Evolutionary conservation across 1,284 basidiomycete species (phyloP), one percentile per base, ranked within the genome.

Genomic region (Tilletia caries): DNA sequence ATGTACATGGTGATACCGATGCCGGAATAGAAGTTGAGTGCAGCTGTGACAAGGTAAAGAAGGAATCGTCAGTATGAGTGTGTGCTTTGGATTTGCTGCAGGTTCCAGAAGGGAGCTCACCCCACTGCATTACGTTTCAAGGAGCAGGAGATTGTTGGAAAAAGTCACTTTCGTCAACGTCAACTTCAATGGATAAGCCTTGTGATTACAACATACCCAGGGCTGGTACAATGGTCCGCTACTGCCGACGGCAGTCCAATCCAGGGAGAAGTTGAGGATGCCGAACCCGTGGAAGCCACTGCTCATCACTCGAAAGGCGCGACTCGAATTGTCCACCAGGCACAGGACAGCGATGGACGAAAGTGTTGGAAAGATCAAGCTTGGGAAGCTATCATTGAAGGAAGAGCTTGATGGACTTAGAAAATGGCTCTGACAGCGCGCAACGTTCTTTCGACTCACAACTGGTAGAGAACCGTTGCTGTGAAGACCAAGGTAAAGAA

Each of bases 211-310:
- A 43, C 68, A 25, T 37, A 68, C 68, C 79, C 84, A 86, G 1
- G 86, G 86, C 48, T 85, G 86, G 75, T 84, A 87, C 41, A 87
- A 78, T 10, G 86, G 86, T 0, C 85, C 86, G 32, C 79, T 80
- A 43, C 75, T 78, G 1, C 85, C 85, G 2, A 86, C 81, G 29
- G 84, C 84, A 46, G 84, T 84, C 86, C 86, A 87, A 72, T 87
- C 86, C 44, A 87, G 76, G 13, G 77, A 85, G 68, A 87, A 82
- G 73, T 86, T 85, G 48, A 84, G 75, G 65, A 86, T 82, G 5
- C 86, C 86, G n/a, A 86, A 81, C 1, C 86, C 86, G 3, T 82
- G 76, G 72, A 86, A 87, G 12, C 85, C 86, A n/a, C 84, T 84
- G 37, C 85, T 85, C 18, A 87, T 79, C 0, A 83, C 84, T 15